Evolutionary conservation across 306 rosid genomes (phyloP), one percentile per base, ranked within the genome.

Genomic region (Prunus mira): DNA sequence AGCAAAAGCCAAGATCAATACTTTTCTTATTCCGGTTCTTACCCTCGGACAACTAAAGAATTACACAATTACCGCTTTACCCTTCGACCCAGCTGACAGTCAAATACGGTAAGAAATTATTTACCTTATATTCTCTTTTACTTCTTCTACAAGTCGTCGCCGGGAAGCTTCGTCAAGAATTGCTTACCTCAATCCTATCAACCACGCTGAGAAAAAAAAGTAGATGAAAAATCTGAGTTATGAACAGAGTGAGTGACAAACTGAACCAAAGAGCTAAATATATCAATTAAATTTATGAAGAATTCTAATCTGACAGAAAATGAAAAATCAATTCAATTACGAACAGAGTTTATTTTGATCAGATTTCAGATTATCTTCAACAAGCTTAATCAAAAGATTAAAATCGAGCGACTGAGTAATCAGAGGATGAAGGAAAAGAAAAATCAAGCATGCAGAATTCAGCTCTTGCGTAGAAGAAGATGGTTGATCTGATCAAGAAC

Each of bases 81-180:
- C 77, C 57, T 60, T 10, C 11, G 61, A 25, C 68, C 68, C 68
- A 25, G 77, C 77, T 58, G 57, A 45, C 68, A 58, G 79, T 65
- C 79, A 71, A 82, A 79, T 72, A 47, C 12, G 22, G 77, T 63
- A 58, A 68, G 68, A 65, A 64, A 38, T 11, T 25, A 63, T 72
- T 76, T 65, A 86, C 93, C 89, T 84, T 63, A 43, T 22, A 55
- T 6, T 22, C 20, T 45, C 47, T 17, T 65, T 28, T 67, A 47
- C 82, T 76, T 77, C 80, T 76, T 79, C 85, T 73, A 65, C 75
- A 28, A 63, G 83, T 71, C 79, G 75, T 81, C 66, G 63, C 57
- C 66, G n/a, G 14, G 78, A 82, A 87, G 79, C 76, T 80, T 76
- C 57, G 18, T 30, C 38, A 22, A 27, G 56, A 70, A 43, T 22